These are phyloP conservation scores for Bjerkandera adusta DNA, from an alignment of 1,284 basidiomycete genomes.

Conservation along the genomic window DNA sequence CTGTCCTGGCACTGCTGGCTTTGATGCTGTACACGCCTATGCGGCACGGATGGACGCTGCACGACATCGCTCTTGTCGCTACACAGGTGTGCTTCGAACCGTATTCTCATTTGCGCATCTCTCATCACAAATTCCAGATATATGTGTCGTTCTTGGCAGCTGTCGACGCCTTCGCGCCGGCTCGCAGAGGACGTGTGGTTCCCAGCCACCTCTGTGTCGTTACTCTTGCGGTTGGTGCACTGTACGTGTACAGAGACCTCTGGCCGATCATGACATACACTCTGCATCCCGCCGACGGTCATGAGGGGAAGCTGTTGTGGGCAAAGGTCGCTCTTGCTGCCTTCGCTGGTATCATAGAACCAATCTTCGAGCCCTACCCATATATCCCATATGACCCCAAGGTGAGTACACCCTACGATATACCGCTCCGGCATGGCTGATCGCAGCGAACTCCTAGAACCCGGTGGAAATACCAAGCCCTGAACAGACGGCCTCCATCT, in stretches of 20 bases:
- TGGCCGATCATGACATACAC: slow-evolving; percentile 55
- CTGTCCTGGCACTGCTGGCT: slow-evolving; percentile 24
- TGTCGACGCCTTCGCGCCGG: slow-evolving; percentile 17
- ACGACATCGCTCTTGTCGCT: background rate
- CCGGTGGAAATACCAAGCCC: slow-evolving; percentile 24
- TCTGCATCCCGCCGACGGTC: slow-evolving; percentile 35
- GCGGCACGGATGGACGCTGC: slow-evolving; percentile 8
- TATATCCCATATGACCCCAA: slow-evolving; percentile 40
- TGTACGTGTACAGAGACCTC: slow-evolving; percentile 59
- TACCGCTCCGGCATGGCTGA: background rate
- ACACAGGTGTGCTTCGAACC: slow-evolving; percentile 11
- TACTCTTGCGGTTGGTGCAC: slow-evolving; percentile 12
- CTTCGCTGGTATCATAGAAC: slow-evolving; percentile 37
- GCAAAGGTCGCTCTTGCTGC: slow-evolving; percentile 33
- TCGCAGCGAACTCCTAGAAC: slow-evolving; percentile 19
- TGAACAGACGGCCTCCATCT: slow-evolving; percentile 36
- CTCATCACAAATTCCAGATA: slow-evolving; percentile 31
- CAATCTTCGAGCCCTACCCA: slow-evolving; percentile 38
- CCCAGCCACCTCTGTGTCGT: slow-evolving; percentile 19
- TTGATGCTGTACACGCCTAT: slow-evolving; percentile 21
- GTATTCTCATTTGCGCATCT: slow-evolving; percentile 16
- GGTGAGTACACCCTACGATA: slow-evolving; percentile 28
- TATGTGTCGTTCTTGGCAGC: slow-evolving; percentile 25
- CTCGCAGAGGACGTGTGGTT: slow-evolving; percentile 11
- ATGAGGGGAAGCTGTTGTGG: slow-evolving; percentile 29